Conservation (phyloP, 2,329 filamentous ascomycete genomes). For the Cladosporium velox region DNA sequence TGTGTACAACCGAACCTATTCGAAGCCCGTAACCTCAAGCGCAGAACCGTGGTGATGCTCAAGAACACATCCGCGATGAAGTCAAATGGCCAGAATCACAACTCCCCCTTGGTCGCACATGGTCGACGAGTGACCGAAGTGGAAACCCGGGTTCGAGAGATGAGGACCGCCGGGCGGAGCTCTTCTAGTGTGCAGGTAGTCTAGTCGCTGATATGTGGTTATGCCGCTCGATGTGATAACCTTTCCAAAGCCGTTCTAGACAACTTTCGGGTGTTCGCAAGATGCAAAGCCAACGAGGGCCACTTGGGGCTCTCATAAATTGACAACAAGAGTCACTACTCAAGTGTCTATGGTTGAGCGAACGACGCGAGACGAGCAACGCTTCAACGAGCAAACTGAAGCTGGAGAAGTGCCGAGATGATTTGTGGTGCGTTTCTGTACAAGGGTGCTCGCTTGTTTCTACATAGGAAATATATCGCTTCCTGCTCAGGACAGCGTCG, state of each 20-base stretch:
- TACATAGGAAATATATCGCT: constrained; percentile 20
- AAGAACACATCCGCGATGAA: neutral
- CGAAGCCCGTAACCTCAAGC: neutral
- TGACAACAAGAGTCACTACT: neutral
- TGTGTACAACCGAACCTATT: neutral
- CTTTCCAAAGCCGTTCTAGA: neutral
- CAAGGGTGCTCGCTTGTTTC: constrained; percentile 11
- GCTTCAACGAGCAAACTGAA: neutral
- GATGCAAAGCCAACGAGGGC: neutral
- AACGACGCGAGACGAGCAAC: neutral
- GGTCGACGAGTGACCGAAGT: neutral
- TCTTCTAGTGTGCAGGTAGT: neutral
- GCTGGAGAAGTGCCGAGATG: neutral
- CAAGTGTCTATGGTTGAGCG: neutral
- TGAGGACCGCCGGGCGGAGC: neutral
- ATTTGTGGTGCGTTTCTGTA: constrained; percentile 13
- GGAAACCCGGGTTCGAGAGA: neutral
- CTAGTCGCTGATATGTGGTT: neutral
- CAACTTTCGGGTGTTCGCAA: neutral
- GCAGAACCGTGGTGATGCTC: neutral
- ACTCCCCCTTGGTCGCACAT: neutral
- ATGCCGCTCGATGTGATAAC: neutral
- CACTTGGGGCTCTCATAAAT: neutral
- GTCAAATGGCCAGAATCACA: neutral
- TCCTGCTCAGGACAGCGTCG: neutral